Conservation (phyloP, 2,329 filamentous ascomycete species). For the Hirsutella minnesotensis region DNA sequence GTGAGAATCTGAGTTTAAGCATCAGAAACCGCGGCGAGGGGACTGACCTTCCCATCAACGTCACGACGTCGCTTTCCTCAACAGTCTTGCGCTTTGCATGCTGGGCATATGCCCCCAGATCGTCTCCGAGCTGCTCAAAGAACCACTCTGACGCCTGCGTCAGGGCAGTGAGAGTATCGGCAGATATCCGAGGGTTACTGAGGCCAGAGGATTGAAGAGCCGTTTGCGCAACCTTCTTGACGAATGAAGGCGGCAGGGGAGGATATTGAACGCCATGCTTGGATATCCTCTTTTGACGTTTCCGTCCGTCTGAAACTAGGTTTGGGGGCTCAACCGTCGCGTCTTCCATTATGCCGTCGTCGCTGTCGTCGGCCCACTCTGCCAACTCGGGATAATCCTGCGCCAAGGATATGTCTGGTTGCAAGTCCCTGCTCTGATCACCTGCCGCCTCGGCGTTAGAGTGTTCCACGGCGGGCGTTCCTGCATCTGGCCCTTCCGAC, state of each 20-base stretch:
- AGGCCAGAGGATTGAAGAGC: slow-evolving; percentile 57
- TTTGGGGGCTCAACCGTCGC: neutral
- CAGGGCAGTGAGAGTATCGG: slow-evolving; percentile 63
- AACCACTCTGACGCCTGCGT: slow-evolving; percentile 82
- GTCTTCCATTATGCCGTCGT: neutral
- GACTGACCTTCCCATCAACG: slow-evolving; percentile 71
- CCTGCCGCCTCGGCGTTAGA: slow-evolving; percentile 10
- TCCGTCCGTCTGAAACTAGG: slow-evolving; percentile 10
- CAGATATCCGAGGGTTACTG: slow-evolving; percentile 56
- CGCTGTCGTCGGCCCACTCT: neutral
- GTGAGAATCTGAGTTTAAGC: slow-evolving; percentile 11
- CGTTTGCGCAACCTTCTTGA: slow-evolving; percentile 62
- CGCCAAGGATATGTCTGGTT: slow-evolving; percentile 6
- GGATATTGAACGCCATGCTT: slow-evolving; percentile 65
- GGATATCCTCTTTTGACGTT: slow-evolving; percentile 41
- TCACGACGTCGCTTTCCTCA: slow-evolving; percentile 71
- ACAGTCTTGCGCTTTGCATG: slow-evolving; percentile 79
- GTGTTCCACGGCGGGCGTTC: slow-evolving; percentile 9
- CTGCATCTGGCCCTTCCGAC: slow-evolving; percentile 2
- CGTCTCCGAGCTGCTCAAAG: slow-evolving; percentile 77
- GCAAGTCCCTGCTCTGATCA: slow-evolving; percentile 7
- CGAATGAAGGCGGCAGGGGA: slow-evolving; percentile 57
- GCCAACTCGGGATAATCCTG: slow-evolving; percentile 1
- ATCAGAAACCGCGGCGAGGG: slow-evolving; percentile 6
- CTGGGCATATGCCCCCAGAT: slow-evolving; percentile 65